Base-by-base conservation (phyloP, 495 filamentous ascomycete species). In the Achaetomiella virescens region DNA sequence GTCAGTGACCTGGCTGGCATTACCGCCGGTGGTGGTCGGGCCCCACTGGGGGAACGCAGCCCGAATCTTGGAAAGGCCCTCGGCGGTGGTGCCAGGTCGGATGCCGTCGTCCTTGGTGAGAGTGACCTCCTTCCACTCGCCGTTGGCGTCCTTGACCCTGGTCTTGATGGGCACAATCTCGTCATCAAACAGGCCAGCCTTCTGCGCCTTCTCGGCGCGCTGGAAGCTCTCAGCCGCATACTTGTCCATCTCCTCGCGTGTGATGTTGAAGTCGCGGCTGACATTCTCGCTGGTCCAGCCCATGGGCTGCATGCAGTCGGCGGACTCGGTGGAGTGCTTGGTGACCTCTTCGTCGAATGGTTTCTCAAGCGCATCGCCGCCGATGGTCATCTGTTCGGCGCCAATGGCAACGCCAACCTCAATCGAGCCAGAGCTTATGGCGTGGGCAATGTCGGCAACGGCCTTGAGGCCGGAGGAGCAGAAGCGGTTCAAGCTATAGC, bases 221-320 rank as follows among this genome's bases (percentile, higher is more conserved):
- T 81, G 80, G 75, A 88, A 97, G 11, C 83, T 88, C 76, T 95
- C 89, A 9, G 88, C 88, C 0, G 93, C 89, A 69, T 84, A 97
- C 52, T 80, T 72, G 69, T 98, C 93, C 69, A 96, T 89, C 58
- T 67, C 66, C 66, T 92, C 84, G 42, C 93, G 82, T 1, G 83
- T 72, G 64, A 98, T 84, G 55, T 85, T 79, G 67, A 98, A 98
- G 74, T 97, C 92, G 48, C 81, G 83, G 44, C 83, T 89, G n/a
- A 98, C 89, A 61, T 98, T 97, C 77, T 98, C 93, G 11, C 85
- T 90, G 0, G 93, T 98, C 83, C 96, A 93, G 0, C 93, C 93
- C 93, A 98, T 98, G 27, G 90, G 84, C 79, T 92, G 84, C 81
- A 89, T 81, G 78, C 90, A 95, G 71, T 98, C 93, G 33, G 68